These are phyloP conservation scores for Phlyctochytrium planicorne DNA, from an alignment of 192 early-diverging fungal species.

Conservation along the genomic window DNA sequence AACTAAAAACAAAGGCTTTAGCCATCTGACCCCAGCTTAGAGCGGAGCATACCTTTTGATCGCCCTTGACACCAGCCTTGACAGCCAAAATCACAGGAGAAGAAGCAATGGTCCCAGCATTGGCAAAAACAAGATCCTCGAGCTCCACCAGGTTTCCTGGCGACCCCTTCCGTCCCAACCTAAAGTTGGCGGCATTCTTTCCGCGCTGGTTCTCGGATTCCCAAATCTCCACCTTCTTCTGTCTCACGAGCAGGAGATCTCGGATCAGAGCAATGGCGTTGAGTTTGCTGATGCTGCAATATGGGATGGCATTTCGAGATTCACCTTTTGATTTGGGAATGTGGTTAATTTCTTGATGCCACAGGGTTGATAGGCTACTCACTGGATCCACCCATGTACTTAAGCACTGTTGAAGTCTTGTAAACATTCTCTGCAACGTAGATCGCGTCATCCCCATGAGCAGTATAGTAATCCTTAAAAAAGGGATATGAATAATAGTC, in stretches of 20 bases:
- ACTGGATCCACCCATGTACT: too few species aligned
- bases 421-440: too few species aligned
- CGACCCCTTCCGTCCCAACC: slow-evolving; percentile 63
- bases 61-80: slow-evolving; percentile 53
- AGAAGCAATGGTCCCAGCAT: slow-evolving; percentile 61
- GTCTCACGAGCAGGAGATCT: slow-evolving; percentile 72
- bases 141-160: slow-evolving; percentile 92
- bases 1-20: slow-evolving; percentile 30
- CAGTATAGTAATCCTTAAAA: too few species aligned
- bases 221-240: slow-evolving; percentile 87
- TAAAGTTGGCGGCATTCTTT: slow-evolving; percentile 18
- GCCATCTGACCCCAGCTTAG: not conserved
- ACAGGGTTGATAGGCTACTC: too few species aligned
- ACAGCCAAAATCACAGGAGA: slow-evolving; percentile 84
- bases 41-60: slow-evolving; percentile 57
- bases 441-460: too few species aligned
- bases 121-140: slow-evolving; percentile 84
- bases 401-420: too few species aligned
- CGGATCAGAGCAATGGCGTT: slow-evolving; percentile 76
- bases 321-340: too few species aligned
- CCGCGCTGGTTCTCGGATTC: slow-evolving; percentile 35
- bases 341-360: too few species aligned
- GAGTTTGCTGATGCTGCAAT: slow-evolving; percentile 74
- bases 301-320: slow-evolving; percentile 65
- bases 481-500: too few species aligned